Evolutionary conservation across 2,329 filamentous ascomycete genomes (phyloP), one percentile per base, ranked within the genome.

Genomic region (Trichoderma sp.): DNA sequence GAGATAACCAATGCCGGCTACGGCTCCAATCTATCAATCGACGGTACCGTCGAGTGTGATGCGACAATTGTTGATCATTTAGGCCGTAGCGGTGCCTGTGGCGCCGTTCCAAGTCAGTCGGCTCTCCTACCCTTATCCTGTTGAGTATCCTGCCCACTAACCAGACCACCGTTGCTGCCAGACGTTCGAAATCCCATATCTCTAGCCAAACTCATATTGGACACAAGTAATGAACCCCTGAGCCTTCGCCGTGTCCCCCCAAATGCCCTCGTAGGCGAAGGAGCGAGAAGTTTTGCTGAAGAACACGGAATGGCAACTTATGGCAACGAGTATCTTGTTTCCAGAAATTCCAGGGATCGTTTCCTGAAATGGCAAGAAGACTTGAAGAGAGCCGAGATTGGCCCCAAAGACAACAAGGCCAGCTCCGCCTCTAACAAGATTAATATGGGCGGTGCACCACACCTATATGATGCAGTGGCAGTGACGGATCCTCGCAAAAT

Each of bases 1-100:
- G 94, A 97, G 75, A 96, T 99, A 73, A 99, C 96, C 43, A 99
- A 99, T 78, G 92, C 95, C 47, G 96, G 96, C 0, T 98, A 92
- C 77, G 96, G 96, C 58, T 99, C 96, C 81, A 99, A 99, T 75
- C 83, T 99, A 29, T 91, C 93, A 56, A 92, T 97, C 72, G 91
- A 97, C 74, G 96, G 96, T 1, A 88, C 89, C 1, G 96, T 98
- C 14, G 96, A 99, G 79, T 96, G 94, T 74, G 96, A 99, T 83
- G 96, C 96, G 68, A 94, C 93, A 0, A 88, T 99, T 66, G 92
- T 99, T 52, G 94, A 99, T 76, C 92, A 98, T 77, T 83, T 91
- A 62, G 96, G 96, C 53, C 89, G 94, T 72, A 98, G 95, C 78
- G 96, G 96, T 73, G 96, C 94, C 53, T 96, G 93, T 73, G 96